These are phyloP conservation scores for Panellus pusillus DNA, from an alignment of 768 basidiomycete genomes.

Conservation along the genomic window DNA sequence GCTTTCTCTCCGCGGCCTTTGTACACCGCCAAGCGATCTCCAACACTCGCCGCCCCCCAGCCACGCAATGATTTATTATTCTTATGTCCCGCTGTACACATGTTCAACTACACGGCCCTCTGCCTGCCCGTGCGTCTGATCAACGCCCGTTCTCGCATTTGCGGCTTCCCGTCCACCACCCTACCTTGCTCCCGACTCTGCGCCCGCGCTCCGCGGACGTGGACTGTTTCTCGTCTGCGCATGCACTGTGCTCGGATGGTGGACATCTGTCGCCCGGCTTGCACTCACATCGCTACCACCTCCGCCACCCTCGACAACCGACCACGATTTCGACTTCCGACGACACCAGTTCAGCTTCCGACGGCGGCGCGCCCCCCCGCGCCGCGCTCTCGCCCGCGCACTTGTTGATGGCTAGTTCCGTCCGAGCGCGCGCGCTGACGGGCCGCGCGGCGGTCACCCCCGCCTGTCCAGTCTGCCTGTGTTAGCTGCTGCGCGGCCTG, in stretches of 20 bases:
- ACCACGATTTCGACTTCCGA: constrained; percentile 16
- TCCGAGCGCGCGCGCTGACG: constrained; percentile 17
- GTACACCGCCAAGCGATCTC: background rate
- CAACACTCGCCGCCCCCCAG: constrained; percentile 18
- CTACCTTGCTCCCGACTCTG: constrained; percentile 25
- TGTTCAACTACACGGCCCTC: constrained; percentile 27
- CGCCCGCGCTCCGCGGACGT: constrained; percentile 26
- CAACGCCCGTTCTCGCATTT: constrained; percentile 33
- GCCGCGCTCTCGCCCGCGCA: constrained; percentile 9
- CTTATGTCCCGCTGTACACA: constrained; percentile 34
- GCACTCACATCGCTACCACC: constrained; percentile 16
- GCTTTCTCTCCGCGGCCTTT: constrained; percentile 7
- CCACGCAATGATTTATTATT: constrained; percentile 47
- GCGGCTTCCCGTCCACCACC: constrained; percentile 23
- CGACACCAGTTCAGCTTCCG: background rate
- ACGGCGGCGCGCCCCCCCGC: constrained; percentile 1
- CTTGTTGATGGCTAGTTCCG: constrained; percentile 14
- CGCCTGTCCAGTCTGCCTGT: constrained; percentile 2
- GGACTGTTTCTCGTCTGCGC: constrained; percentile 29
- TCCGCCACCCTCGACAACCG: constrained; percentile 8
- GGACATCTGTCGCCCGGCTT: background rate
- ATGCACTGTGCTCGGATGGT: constrained; percentile 20
- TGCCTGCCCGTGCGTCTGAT: constrained; percentile 40
- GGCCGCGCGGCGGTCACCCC: background rate
- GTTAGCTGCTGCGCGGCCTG: background rate